Base-by-base conservation (phyloP, 2,329 filamentous ascomycete species). In the Paracorniculantispora psalliotae region DNA sequence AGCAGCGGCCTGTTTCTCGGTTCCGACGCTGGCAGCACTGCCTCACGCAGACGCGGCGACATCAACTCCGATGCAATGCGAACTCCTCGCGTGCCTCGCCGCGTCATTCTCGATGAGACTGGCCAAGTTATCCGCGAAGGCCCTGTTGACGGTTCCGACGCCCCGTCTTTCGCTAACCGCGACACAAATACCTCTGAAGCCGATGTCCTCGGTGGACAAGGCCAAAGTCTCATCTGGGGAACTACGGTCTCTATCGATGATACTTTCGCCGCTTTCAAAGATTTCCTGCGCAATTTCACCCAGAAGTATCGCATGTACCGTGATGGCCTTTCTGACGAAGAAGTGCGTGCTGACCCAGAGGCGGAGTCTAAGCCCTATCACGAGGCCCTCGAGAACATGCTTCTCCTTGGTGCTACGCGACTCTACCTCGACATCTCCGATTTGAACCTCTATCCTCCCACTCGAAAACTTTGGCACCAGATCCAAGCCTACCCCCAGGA, bases 221-320 rank as follows among this genome's bases (percentile, higher is more conserved):
- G 90, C 41, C 88, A 88, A 59, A 86, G 89, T 65, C 85, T 96
- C 60, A 93, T 99, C 63, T 99, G 94, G 94, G 94, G 94, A 72
- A 99, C 94, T 46, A 97, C 96, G 41, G 90, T 99, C 52, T 96
- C 93, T 5, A 89, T 99, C 56, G 86, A 91, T 61, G 92, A 97
- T 71, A 92, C 91, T 0, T 90, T 96, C 72, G 84, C 86, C 54
- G 81, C 87, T 0, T 96, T 97, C 79, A 93, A 94, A 69, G 92
- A 94, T 63, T 99, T 99, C 68, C 78, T 99, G 28, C 85, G 87
- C 70, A 96, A 96, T 71, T 99, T 94, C 67, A 91, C 92, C 61
- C 87, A 85, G 65, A 97, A 97, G 74, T 97, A 99, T 69, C 90
- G 94, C 63, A 85, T 97, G 83, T 94, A 93, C 77, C 84, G 86